Conservation (phyloP, 2,329 filamentous ascomycete genomes). For the Aspergillus sp. region DNA sequence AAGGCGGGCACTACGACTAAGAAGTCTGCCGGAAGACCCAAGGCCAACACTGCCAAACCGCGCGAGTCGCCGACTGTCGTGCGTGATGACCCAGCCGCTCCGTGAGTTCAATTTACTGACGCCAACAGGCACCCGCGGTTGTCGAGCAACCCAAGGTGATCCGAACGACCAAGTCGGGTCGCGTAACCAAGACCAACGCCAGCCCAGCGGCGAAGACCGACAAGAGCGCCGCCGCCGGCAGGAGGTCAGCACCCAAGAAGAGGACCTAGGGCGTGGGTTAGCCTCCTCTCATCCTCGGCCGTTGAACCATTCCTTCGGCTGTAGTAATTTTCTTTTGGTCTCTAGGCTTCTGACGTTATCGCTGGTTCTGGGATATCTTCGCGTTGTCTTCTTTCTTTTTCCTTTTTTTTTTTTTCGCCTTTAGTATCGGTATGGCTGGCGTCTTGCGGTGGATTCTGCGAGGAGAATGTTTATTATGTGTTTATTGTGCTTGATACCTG, state of each 20-base stretch:
- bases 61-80: slow-evolving; percentile 41
- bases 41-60: slow-evolving; percentile 46
- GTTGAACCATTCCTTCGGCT: slow-evolving; percentile 20
- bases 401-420: slow-evolving; percentile 12
- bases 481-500: slow-evolving; percentile 9
- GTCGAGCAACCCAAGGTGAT: slow-evolving; percentile 61
- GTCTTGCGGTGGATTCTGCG: slow-evolving; percentile 28
- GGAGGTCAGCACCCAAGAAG: slow-evolving; percentile 38
- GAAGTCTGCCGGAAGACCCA: slow-evolving; percentile 44
- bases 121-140: slow-evolving; percentile 51
- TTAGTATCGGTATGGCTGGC: slow-evolving; percentile 24
- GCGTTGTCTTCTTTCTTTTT: slow-evolving; percentile 8
- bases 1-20: slow-evolving; percentile 39
- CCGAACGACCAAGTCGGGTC: slow-evolving; percentile 76
- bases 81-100: slow-evolving; percentile 11
- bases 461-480: slow-evolving; percentile 18
- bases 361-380: slow-evolving; percentile 17
- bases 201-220: slow-evolving; percentile 31
- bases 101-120: slow-evolving; percentile 11
- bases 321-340: slow-evolving; percentile 22
- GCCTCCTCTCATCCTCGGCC: slow-evolving; percentile 13
- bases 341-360: slow-evolving; percentile 11
- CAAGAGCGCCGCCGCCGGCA: slow-evolving; percentile 24
- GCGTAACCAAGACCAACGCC: slow-evolving; percentile 61
- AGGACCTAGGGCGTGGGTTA: slow-evolving; percentile 11